These are phyloP conservation scores for Boletus pseudo-olivaceus DNA, from an alignment of 768 basidiomycete genomes.

Conservation along the genomic window DNA sequence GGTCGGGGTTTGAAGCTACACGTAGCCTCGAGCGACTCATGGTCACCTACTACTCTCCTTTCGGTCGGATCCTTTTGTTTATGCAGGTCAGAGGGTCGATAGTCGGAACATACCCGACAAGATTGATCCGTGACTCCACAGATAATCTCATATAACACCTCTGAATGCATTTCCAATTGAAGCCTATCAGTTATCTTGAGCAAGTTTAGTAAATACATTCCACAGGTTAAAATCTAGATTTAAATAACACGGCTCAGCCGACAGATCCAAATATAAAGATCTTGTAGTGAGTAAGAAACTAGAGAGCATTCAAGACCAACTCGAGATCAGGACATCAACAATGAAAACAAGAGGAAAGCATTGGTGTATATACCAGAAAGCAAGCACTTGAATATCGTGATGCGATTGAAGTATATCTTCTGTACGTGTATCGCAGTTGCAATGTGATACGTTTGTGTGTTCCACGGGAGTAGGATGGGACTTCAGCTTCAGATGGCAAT, in stretches of 20 bases:
- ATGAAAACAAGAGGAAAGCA: constrained; percentile 13
- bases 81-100: no score
- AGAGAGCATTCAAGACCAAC: constrained; percentile 5
- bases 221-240: background rate
- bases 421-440: constrained; percentile 2
- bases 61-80: background rate
- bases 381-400: constrained; percentile 12
- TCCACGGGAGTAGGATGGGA: background rate
- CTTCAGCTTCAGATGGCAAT: background rate
- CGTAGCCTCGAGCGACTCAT: background rate
- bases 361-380: constrained; percentile 12
- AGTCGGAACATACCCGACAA: background rate
- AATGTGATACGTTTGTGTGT: constrained; percentile 1
- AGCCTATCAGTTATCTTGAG: no score
- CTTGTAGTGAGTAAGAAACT: background rate
- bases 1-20: background rate
- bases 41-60: background rate
- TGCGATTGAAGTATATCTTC: constrained; percentile 5
- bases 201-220: background rate
- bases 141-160: background rate
- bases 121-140: background rate
- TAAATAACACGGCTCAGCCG: constrained; percentile 11
- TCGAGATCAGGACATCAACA: constrained; percentile 6
- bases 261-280: constrained; percentile 4
- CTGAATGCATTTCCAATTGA: background rate